Base-by-base conservation (phyloP, 202 grass and related monocot genomes). In the Panicum hallii region DNA sequence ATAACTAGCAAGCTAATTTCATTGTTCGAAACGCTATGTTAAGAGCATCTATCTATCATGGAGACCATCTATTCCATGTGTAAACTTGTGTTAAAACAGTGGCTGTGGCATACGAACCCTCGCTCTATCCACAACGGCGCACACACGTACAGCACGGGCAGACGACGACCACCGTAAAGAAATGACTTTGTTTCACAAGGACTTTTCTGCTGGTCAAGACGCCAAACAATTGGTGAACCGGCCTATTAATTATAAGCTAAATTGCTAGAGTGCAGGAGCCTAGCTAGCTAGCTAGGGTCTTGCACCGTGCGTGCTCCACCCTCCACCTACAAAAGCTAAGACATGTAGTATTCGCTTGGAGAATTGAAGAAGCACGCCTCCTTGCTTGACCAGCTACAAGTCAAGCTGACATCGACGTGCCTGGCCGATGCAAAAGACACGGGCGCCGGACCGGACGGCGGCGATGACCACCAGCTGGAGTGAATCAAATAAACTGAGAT, bases 341-440 rank as follows among this genome's bases (percentile, higher is more conserved):
- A 4, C 36, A 38, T 3, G 4, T 38, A 11, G n/a, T 57, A 2
- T 70, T 90, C 53, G 79, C 41, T 53, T 86, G 7, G 58, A 26
- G 49, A 38, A 4, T 53, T 90, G 7, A 67, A 36, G 49, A n/a
- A 58, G 48, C 79, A 82, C 83, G 79, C 70, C 58, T 82, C 88
- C 50, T 55, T 46, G 11, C 58, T 74, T 83, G 67, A 83, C 74
- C 68, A 68, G 62, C 50, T 41, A 75, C 88, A 62, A 62, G 79
- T 87, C 74, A 87, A 79, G 64, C 15, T 67, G 20, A 73, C 12
- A 86, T 58, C 11, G 22, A 55, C 57, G 13, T 65, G 38, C 47
- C 12, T 63, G 47, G 8, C 9, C 38, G n/a, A 52, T 5, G 26
- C 1, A 63, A n/a, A 7, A 50, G 42, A 34, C 26, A 71, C 46